Evolutionary conservation across 129 eudicot genomes (phyloP), one percentile per base, ranked within the genome.

Genomic region (Helianthus annuus): DNA sequence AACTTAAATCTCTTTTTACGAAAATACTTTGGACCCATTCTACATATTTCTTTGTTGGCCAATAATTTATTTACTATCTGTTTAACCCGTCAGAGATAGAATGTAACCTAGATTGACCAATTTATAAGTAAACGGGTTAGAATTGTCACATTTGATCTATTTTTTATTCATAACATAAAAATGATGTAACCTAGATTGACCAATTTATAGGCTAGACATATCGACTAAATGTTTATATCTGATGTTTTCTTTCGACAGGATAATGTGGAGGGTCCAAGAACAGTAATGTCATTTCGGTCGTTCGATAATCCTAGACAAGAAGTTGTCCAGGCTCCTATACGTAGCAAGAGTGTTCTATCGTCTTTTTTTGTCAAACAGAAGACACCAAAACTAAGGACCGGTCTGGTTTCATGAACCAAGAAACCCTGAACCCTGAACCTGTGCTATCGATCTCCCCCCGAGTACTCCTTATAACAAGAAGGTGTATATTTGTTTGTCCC

Each of bases 331-430:
- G 73, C 84, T 40, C 97, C 97, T 56, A 69, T 76, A 6, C 98
- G 99, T 7, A 87, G 89, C 80, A 95, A 83, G 82, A 88, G 96
- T 69, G 75, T 95, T 80, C 75, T 95, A 12, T 95, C 99, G 9
- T 82, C 94, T 17, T 88, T 95, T 67, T 95, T 95, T 75, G 96
- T 83, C 59, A 95, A 95, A 84, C 97, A 90, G 58, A 95, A 88
- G 89, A 76, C 86, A 44, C 72, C 78, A 48, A 90, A 90, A 82
- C 51, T 88, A 70, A 86, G 81, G 82, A 80, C 85, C 2, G 73
- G 84, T 13, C 71, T 82, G 3, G 87, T 85, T 66, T 76, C 87
- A n/a, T 86, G 73, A 84, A 57, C 63, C 15, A 17, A 22, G 3
- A 5, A 19, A 55, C 22, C 60, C 29, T 40, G 45, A 40, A 40